phyloP scores from a whole-genome alignment of 257 asterid species.

The Parsonsia alboflavescens region DNA sequence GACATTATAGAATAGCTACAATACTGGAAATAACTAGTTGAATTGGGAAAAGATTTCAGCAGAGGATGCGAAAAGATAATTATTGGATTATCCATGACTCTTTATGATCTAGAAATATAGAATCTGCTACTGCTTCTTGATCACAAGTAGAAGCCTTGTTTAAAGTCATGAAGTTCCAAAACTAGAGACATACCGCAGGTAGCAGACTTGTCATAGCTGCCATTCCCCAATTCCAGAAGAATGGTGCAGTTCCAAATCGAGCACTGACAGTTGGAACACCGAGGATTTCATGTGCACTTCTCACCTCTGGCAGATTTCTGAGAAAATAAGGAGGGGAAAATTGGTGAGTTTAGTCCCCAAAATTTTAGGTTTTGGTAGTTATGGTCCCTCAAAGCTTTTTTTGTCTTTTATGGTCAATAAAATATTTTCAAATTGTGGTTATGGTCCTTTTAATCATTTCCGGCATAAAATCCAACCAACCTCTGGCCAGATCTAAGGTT shows the following conservation, averaged over 20 bases:
- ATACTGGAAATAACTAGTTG: neutral
- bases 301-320: conserved; percentile 94
- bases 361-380: too few species aligned
- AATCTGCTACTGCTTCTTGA: neutral
- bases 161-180: neutral
- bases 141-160: neutral
- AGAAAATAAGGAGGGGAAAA: conserved; percentile 9
- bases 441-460: too few species aligned
- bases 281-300: conserved; percentile 70
- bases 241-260: conserved; percentile 93
- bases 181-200: conserved; percentile 57
- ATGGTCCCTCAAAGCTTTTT: too few species aligned
- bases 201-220: conserved; percentile 66
- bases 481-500: too few species aligned
- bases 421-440: too few species aligned
- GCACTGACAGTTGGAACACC: conserved; percentile 93
- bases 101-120: neutral
- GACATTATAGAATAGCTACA: neutral
- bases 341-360: too few species aligned
- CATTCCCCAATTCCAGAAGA: conserved; percentile 99
- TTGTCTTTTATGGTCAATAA: too few species aligned
- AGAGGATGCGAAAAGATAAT: neutral
- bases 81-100: neutral
- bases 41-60: neutral
- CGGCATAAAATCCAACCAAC: too few species aligned